Base-by-base conservation (phyloP, 1,284 basidiomycete genomes). In the Pterulicium gracile region DNA sequence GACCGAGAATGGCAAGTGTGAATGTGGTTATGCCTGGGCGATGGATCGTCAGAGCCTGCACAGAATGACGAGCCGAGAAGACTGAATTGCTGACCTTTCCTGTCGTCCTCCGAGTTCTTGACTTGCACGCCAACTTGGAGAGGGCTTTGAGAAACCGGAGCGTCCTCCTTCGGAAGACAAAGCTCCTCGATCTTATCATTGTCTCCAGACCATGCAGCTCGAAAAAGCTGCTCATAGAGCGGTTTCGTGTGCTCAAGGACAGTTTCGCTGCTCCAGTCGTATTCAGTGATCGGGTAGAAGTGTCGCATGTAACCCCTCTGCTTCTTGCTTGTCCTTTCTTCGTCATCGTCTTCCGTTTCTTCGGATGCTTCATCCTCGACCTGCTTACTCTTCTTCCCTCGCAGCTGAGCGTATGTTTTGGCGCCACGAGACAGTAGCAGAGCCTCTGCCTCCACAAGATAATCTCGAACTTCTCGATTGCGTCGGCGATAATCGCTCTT, bases 201-300 rank as follows among this genome's bases (percentile, higher is more conserved):
- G 51, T 77, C 65, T 0, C 77, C 75, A 0, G 53, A 54, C 55
- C 65, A 70, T 51, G 70, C 73, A 2, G 75, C 75, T 52, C 75
- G 71, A 51, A 64, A 77, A 1, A 77, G 63, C 49, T 74, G 68
- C 46, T 75, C 68, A 52, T 76, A 77, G 46, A 40, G 13, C 15
- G 27, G 15, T 15, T 34, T 34, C 12, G 27, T 34, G 27, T 10
- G 27, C 12, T 15, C 12, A 15, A 34, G 15, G 12, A 34, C 27
- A 10, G 15, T 10, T 34, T 34, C 27, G 27, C n/a, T n/a, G n/a
- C n/a, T n/a, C n/a, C n/a, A n/a, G n/a, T n/a, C n/a, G n/a, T n/a
- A n/a, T 12, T 24, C 36, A 18, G 7, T 17, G 7, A 39, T 17
- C 15, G 15, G 36, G 19, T 39, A 17, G 36, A 39, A 39, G 36